phyloP scores from a whole-genome alignment of 192 early-diverging fungal genomes.

The Gaertneriomyces semiglobifer region DNA sequence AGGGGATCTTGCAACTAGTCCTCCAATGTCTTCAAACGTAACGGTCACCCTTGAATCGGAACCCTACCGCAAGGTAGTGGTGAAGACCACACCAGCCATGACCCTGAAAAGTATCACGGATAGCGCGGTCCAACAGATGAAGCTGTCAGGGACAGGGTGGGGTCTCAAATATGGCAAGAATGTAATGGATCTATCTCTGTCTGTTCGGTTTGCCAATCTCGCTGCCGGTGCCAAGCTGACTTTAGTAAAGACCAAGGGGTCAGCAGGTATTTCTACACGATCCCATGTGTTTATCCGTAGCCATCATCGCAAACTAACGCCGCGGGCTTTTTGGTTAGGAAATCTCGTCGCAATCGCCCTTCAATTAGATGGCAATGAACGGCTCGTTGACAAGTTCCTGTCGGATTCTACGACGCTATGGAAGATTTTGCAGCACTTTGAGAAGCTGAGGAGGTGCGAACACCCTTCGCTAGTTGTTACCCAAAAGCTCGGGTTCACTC shows the following conservation, averaged over 20 bases:
- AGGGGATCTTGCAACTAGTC: too few species aligned
- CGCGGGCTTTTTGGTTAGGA: too few species aligned
- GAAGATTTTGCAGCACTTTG: slow-evolving; percentile 62
- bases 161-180: slow-evolving; percentile 48
- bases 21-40: background rate
- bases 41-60: slow-evolving; percentile 20
- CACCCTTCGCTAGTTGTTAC: background rate
- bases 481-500: background rate
- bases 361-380: slow-evolving; percentile 66
- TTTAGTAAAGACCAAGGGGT: slow-evolving; percentile 31
- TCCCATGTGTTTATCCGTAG: too few species aligned
- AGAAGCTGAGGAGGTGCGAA: slow-evolving; percentile 47
- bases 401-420: slow-evolving; percentile 60
- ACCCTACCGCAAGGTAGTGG: slow-evolving; percentile 39
- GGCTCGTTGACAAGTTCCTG: slow-evolving; percentile 63
- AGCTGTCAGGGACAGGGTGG: slow-evolving; percentile 43
- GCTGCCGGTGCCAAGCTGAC: slow-evolving; percentile 73
- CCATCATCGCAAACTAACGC: background rate
- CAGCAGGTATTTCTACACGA: too few species aligned
- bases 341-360: slow-evolving; percentile 60
- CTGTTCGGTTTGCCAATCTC: slow-evolving; percentile 78
- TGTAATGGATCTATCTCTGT: slow-evolving; percentile 65
- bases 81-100: slow-evolving; percentile 75
- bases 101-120: slow-evolving; percentile 64
- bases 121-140: slow-evolving; percentile 57